These are phyloP conservation scores for Rhynchosporium secalis DNA, from an alignment of 2,329 filamentous ascomycete genomes.

Conservation along the genomic window DNA sequence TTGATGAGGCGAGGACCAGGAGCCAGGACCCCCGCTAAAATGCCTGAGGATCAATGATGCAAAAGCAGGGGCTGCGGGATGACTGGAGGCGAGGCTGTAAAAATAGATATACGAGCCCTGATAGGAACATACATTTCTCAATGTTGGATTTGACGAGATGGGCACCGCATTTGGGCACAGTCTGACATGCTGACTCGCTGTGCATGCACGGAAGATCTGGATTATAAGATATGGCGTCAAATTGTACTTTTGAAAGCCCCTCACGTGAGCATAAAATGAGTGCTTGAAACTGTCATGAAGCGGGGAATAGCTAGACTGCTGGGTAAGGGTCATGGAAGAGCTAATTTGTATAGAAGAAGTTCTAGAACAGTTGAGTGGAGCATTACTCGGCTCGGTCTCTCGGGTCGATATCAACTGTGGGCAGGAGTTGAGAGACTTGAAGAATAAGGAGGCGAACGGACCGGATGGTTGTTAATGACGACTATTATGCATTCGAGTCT, in stretches of 20 bases:
- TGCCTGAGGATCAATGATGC: conserved; percentile 14
- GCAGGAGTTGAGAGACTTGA: not conserved
- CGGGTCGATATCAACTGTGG: not conserved
- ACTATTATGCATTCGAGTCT: not conserved
- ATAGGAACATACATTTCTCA: not conserved
- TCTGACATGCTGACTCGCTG: not conserved
- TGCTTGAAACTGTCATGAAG: conserved; percentile 8
- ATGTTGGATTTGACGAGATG: conserved; percentile 2
- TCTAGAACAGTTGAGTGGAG: not conserved
- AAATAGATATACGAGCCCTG: conserved; percentile 21
- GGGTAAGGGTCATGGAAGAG: not conserved
- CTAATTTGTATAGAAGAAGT: not conserved
- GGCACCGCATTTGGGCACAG: not conserved
- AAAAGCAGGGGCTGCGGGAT: not conserved
- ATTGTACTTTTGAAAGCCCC: not conserved
- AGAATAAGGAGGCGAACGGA: not conserved
- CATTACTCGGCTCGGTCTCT: not conserved
- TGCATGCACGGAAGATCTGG: conserved; percentile 1
- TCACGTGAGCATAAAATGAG: not conserved
- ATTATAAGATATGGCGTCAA: not conserved
- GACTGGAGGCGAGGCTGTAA: conserved; percentile 15
- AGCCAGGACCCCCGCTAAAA: conserved; percentile 26
- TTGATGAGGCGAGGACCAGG: conserved; percentile 24
- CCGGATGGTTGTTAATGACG: not conserved
- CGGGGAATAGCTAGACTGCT: not conserved